Base-by-base conservation (phyloP, 2,329 filamentous ascomycete genomes). In the Aureobasidium melanogenum region DNA sequence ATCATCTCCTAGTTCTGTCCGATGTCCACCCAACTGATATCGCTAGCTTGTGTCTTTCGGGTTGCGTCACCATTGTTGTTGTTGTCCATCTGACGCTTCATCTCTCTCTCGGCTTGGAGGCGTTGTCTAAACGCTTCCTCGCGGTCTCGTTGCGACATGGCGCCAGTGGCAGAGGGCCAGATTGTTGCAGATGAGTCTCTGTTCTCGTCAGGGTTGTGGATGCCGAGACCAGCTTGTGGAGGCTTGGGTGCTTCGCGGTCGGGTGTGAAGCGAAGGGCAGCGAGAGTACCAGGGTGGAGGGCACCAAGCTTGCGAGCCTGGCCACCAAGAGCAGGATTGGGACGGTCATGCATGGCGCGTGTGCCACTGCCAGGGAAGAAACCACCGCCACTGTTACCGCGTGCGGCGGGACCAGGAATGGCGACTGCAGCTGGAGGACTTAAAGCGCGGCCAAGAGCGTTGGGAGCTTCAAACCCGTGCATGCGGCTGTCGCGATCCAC, bases 361-460 rank as follows among this genome's bases (percentile, higher is more conserved):
- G 56, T 59, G 15, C 56, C 56, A 12, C 56, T 65, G 50, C 70
- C 70, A 17, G 72, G 72, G 65, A 73, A 74, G 69, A 73, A 73
- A 46, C 82, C 79, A 68, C 87, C 80, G 52, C 86, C 80, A 44
- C 78, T 78, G 32, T 50, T 59, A 17, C 59, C 60, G 55, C 57
- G 63, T 17, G 54, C 69, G 65, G 44, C 72, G 67, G 36, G 70
- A 69, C 63, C 63, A 28, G 62, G 62, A 30, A 61, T 63, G 17
- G 50, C 54, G 10, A 61, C 60, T 5, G 56, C 56, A 36, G 60
- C 60, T 36, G 56, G 48, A 6, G 63, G 62, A 38, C 56, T 61
- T 7, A 62, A 43, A 17, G 63, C 63, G 26, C 61, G 61, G 24
- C 60, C 61, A 2, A 61, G 55, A 14, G 50, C 51, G 4, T 50